phyloP scores from a whole-genome alignment of 1,284 basidiomycete genomes.

The Nidula niveotomentosa region DNA sequence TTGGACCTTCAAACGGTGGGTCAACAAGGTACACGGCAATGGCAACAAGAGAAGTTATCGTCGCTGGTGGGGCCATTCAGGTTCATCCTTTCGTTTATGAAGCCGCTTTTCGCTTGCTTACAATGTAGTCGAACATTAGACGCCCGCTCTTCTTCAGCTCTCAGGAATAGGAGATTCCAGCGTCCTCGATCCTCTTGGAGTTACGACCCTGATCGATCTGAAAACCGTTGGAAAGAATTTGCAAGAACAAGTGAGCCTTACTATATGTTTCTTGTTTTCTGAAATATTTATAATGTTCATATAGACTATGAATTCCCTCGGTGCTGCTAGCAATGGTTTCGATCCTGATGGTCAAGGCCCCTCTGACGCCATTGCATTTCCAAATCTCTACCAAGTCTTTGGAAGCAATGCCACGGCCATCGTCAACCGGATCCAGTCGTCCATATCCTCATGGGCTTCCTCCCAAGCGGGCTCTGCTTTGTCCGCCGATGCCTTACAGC shows the following conservation, averaged over 20 bases:
- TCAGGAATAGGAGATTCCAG: slow-evolving; percentile 43
- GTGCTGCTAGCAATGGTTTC: slow-evolving; percentile 33
- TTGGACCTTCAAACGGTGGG: slow-evolving; percentile 26
- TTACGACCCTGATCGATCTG: slow-evolving; percentile 33
- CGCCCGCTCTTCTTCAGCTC: slow-evolving; percentile 39
- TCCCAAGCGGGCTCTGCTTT: slow-evolving; percentile 37
- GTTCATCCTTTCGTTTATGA: slow-evolving; percentile 6
- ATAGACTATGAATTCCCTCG: slow-evolving; percentile 40
- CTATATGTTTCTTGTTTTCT: neutral
- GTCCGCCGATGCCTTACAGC: slow-evolving; percentile 35
- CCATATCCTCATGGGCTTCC: slow-evolving; percentile 35
- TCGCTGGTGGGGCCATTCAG: slow-evolving; percentile 35
- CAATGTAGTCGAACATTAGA: slow-evolving; percentile 13
- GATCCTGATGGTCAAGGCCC: slow-evolving; percentile 35
- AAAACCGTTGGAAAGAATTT: slow-evolving; percentile 45
- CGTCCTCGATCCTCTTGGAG: slow-evolving; percentile 36
- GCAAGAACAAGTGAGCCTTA: slow-evolving; percentile 37
- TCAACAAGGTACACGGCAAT: slow-evolving; percentile 23
- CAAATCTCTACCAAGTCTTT: slow-evolving; percentile 45
- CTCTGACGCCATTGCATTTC: slow-evolving; percentile 42
- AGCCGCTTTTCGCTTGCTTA: no score
- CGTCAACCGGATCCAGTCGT: slow-evolving; percentile 30
- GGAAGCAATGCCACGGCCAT: slow-evolving; percentile 29
- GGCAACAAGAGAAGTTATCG: slow-evolving; percentile 34
- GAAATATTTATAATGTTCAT: neutral